Percentiles rank a stretch among this genome's conserved stretches.
Evolutionary conservation across 306 rosid genomes (phyloP).

Genomic region (Casuarina cunninghamiana): DNA sequence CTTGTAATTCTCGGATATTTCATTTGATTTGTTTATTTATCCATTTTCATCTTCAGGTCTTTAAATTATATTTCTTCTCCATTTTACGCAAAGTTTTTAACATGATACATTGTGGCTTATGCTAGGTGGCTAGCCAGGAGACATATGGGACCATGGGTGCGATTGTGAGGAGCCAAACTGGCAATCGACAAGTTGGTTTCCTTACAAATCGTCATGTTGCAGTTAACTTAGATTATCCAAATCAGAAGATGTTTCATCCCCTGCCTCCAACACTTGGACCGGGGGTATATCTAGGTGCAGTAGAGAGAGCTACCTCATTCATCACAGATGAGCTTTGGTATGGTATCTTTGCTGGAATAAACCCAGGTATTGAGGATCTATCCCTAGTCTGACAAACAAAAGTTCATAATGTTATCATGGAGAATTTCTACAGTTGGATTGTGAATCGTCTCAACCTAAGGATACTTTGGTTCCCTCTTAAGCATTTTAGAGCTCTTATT

Average conservation of each 20-base stretch:
- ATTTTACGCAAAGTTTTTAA: slow-evolving; percentile 5
- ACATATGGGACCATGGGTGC: slow-evolving; percentile 99
- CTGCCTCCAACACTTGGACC: slow-evolving; percentile 97
- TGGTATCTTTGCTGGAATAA: slow-evolving; percentile 97
- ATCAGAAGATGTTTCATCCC: slow-evolving; percentile 99
- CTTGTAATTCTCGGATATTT: neutral
- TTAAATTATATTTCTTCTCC: slow-evolving; percentile 7
- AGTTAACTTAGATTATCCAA: slow-evolving; percentile 93
- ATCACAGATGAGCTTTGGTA: slow-evolving; percentile 99
- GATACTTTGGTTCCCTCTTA: neutral
- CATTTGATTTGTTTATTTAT: neutral
- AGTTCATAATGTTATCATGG: neutral
- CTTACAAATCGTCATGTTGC: slow-evolving; percentile 99
- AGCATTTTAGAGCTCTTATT: neutral
- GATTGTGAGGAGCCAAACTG: slow-evolving; percentile 94
- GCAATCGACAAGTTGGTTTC: slow-evolving; percentile 91
- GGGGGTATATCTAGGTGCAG: slow-evolving; percentile 99
- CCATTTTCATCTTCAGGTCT: neutral
- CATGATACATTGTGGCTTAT: slow-evolving; percentile 27
- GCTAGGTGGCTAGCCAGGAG: slow-evolving; percentile 96
- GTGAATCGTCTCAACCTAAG: neutral
- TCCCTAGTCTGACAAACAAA: neutral
- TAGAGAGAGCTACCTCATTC: slow-evolving; percentile 97
- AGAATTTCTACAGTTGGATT: neutral
- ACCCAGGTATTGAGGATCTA: slow-evolving; percentile 71